A percentile compares a stretch with the other conserved stretches of the same genome.
Evolutionary conservation across 805 yeast genomes (phyloP).

Genomic region (Wickerhamiella bombiphila): DNA sequence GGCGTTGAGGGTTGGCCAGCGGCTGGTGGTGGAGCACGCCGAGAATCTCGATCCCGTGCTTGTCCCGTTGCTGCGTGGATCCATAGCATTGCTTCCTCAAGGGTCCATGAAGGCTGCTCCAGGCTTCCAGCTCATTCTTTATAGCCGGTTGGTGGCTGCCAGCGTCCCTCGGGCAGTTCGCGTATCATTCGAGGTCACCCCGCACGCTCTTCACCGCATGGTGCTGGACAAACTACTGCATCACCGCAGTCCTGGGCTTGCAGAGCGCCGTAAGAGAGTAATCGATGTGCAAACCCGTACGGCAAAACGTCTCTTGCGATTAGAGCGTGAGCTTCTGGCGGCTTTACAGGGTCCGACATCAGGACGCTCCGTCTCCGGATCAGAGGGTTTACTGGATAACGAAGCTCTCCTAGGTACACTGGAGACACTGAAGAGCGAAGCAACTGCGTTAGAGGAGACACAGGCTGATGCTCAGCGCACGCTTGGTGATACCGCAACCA

Average conservation of each 20-base stretch:
- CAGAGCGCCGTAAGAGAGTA: conserved; percentile 39
- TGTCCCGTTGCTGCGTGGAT: conserved; percentile 40
- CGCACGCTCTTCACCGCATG: conserved; percentile 48
- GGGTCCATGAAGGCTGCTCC: conserved; percentile 53
- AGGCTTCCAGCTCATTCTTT: conserved; percentile 44
- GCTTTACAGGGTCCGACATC: conserved; percentile 45
- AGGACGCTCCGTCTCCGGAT: conserved; percentile 22
- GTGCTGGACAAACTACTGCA: conserved; percentile 42
- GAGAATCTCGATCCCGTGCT: conserved; percentile 69
- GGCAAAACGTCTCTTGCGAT: conserved; percentile 33
- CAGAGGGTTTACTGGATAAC: conserved; percentile 47
- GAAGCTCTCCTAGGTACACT: conserved; percentile 43
- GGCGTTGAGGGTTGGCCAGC: conserved; percentile 70
- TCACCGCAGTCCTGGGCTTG: conserved; percentile 51
- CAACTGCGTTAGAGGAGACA: conserved; percentile 38
- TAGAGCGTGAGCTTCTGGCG: conserved; percentile 46
- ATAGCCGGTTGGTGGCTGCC: conserved; percentile 32
- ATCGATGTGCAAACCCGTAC: conserved; percentile 45
- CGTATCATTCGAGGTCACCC: conserved; percentile 61
- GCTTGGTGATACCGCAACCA: conserved; percentile 38
- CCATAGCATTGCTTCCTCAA: conserved; percentile 19
- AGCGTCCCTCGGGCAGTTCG: conserved; percentile 43
- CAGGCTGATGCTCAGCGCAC: conserved; percentile 40
- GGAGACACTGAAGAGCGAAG: conserved; percentile 50
- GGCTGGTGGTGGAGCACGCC: conserved; percentile 59